Evolutionary conservation across 139 green algal species (phyloP).

Genomic region (Nannochloris sp.): DNA sequence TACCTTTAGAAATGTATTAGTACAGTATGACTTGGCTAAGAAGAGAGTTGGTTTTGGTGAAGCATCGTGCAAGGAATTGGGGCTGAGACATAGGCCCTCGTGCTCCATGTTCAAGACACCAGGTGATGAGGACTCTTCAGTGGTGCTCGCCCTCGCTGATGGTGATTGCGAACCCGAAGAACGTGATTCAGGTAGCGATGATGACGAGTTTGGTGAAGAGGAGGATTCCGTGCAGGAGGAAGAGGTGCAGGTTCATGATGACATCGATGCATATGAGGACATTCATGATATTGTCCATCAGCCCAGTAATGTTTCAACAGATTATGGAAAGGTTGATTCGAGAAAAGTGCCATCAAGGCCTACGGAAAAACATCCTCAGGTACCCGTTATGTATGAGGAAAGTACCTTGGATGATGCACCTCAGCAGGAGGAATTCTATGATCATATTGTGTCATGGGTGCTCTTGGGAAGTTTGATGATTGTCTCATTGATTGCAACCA

Average conservation of each 20-base stretch:
- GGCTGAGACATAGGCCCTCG: conserved; percentile 19
- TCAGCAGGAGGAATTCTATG: not conserved
- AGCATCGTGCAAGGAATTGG: conserved; percentile 33
- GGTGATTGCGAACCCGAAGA: not conserved
- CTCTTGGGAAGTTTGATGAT: not conserved
- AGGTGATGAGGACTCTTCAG: not conserved
- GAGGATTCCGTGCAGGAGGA: not conserved
- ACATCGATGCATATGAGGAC: not conserved
- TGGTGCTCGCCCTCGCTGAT: not conserved
- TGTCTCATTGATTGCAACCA: not conserved
- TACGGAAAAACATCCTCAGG: too few relatives aligned
- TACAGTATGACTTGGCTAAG: conserved; percentile 56
- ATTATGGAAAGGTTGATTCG: too few relatives aligned
- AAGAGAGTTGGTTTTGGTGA: conserved; percentile 45
- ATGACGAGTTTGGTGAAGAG: conserved; percentile 3
- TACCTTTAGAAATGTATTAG: conserved; percentile 64
- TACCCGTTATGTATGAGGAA: not conserved
- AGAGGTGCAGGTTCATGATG: not conserved
- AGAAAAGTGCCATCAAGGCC: too few relatives aligned
- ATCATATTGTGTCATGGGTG: not conserved
- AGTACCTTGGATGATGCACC: not conserved
- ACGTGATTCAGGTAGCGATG: not conserved
- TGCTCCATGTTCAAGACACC: conserved; percentile 13
- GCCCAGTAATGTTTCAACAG: too few relatives aligned
- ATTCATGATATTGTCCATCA: not conserved